Base-by-base conservation (phyloP, 1,139 yeast species). In the Geotrichum siamense region DNA sequence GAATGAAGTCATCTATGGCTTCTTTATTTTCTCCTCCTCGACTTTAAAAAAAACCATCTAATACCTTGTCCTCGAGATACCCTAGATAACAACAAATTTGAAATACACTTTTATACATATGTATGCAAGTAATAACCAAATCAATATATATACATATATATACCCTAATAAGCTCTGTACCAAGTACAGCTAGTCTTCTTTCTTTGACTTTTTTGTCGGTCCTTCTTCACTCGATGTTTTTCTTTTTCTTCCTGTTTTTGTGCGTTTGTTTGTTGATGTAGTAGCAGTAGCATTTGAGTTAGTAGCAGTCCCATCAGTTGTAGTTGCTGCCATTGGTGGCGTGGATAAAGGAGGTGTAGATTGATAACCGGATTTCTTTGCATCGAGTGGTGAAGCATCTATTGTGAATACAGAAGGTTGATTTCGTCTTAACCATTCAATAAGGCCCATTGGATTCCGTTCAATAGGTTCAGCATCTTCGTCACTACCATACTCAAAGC, bases 341-440 rank as follows among this genome's bases (percentile, higher is more conserved):
- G 27, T 25, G 16, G 23, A n/a, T 31, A 31, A n/a, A n/a, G n/a
- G n/a, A n/a, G n/a, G n/a, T 20, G 25, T 35, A n/a, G 35, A 26
- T 13, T 27, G 37, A n/a, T n/a, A n/a, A n/a, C n/a, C n/a, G n/a
- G n/a, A n/a, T 27, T 26, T 38, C 35, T 38, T 33, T 13, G 17
- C 26, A n/a, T 17, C 39, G 21, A 29, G 31, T 13, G 39, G 30
- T 15, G 32, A 17, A 6, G 39, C 28, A 20, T 47, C 50, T 2
- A 44, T 19, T 1, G 48, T 35, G 26, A 53, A 48, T 10, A 55
- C 51, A n/a, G 47, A 44, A 3, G 60, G 57, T 35, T 53, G 58
- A 41, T 55, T 55, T 19, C 60, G 44, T 31, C 57, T 53, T 31
- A 57, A 49, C 61, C 61, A 57, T 28, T 57, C 58, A 10, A 50